Percentiles rank a stretch among this genome's conserved stretches.
Conservation (phyloP, 345 rosid species). For the Firmiana major region DNA sequence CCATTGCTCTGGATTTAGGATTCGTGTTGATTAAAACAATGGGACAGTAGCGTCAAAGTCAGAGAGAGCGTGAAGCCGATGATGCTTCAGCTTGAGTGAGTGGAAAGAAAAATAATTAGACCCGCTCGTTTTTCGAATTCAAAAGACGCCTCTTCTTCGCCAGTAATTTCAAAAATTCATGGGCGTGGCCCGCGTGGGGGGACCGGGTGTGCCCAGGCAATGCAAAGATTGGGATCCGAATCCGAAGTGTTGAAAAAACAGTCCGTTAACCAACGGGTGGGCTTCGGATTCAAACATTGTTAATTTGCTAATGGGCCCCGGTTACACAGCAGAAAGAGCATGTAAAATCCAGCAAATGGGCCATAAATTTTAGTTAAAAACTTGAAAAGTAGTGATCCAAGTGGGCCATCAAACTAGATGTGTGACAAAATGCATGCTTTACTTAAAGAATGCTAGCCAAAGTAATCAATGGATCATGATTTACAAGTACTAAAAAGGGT, state of each 20-base stretch:
- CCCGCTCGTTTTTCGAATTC: constrained; percentile 15
- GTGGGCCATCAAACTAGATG: not conserved
- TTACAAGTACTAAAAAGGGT: no score
- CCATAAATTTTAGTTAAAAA: not conserved
- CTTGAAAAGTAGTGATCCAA: not conserved
- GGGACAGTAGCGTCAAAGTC: not conserved
- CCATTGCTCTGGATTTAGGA: not conserved
- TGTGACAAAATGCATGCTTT: no score
- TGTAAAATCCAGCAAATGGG: no score
- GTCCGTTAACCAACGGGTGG: not conserved
- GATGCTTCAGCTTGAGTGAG: not conserved
- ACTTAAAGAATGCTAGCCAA: no score
- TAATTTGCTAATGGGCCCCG: not conserved
- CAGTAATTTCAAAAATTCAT: not conserved
- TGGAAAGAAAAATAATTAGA: not conserved
- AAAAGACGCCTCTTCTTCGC: not conserved
- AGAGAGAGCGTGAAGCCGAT: not conserved
- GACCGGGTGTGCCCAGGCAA: no score
- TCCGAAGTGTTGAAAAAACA: no score
- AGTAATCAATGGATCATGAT: not conserved
- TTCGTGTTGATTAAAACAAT: not conserved
- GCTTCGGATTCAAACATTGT: constrained; percentile 4
- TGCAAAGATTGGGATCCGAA: no score
- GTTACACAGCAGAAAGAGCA: not conserved
- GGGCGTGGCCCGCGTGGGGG: not conserved